These are phyloP conservation scores for Erythrophleum fordii DNA, from an alignment of 306 rosid genomes.

Conservation along the genomic window DNA sequence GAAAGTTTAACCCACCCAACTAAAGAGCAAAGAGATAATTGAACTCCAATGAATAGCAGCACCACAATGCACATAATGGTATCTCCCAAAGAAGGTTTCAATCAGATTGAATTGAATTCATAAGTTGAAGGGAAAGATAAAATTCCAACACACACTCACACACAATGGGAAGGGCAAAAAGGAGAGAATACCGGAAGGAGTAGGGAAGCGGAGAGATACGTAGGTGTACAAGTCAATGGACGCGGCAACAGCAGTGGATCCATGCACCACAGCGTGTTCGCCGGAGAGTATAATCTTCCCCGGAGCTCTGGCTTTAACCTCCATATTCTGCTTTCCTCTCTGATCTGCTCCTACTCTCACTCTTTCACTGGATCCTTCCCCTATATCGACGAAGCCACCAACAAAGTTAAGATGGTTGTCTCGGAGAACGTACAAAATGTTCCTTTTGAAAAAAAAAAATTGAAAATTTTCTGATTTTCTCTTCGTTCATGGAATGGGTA, in stretches of 20 bases:
- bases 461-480: neutral
- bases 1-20: neutral
- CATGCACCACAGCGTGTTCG: constrained; percentile 97
- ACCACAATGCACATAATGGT: neutral
- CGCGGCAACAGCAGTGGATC: constrained; percentile 93
- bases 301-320: constrained; percentile 89
- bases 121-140: neutral
- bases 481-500: neutral
- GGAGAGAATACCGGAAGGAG: constrained; percentile 60
- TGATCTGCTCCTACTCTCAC: neutral
- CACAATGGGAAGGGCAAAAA: neutral
- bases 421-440: neutral
- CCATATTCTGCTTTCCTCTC: constrained; percentile 46
- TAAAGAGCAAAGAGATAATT: neutral
- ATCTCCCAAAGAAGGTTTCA: constrained; percentile 1
- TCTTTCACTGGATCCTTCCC: neutral
- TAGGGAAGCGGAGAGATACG: constrained; percentile 72
- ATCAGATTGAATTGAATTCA: neutral
- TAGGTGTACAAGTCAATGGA: constrained; percentile 77
- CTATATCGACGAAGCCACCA: neutral
- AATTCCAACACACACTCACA: neutral
- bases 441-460: neutral
- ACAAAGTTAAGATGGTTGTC: neutral
- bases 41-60: constrained; percentile 1
- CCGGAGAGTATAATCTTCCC: constrained; percentile 90